Evolutionary conservation across 495 filamentous ascomycete species (phyloP), one percentile per base, ranked within the genome.

Genomic region (Aspergillus haitiensis): DNA sequence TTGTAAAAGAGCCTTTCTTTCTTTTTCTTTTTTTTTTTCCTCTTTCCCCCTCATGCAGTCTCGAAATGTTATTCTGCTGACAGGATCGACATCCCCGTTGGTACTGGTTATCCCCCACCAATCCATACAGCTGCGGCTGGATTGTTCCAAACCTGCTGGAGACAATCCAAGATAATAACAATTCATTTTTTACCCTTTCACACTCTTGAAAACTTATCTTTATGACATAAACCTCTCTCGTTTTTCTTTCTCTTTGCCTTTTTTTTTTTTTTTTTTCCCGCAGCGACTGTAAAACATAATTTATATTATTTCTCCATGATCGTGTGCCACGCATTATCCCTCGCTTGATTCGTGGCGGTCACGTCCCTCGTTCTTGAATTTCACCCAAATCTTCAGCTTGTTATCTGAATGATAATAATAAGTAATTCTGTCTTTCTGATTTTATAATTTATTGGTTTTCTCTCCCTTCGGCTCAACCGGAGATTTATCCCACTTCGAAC

Each of bases 331-430:
- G 44, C 44, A 47, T 47, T 47, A 16, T 47, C 44, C 16, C 44
- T 47, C 44, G 44, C 44, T 47, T 47, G 44, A 47, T 47, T 47
- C 44, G 44, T 47, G 44, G 44, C 21, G 44, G 44, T 47, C 15
- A 18, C 44, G 44, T 21, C 44, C n/a, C 27, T 47, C 16, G 16
- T 21, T 21, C 21, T 40, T 40, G 9, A 10, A 9, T 40, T 13
- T 13, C 37, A 10, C 15, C n/a, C 5, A 6, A 6, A n/a, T 2
- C 16, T 6, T 21, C 44, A 47, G 15, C 44, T 21, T 15, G 44
- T 47, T 47, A 18, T 18, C 44, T 21, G 27, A 21, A 8, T 42
- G 39, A 18, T 18, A 21, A 47, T 47, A 1, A 47, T 47, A 47
- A 47, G 44, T 47, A 47, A 47, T 47, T 21, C 15, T 21, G 21